Base-by-base conservation (phyloP, 768 basidiomycete genomes). In the Leccinum incarnatum region DNA sequence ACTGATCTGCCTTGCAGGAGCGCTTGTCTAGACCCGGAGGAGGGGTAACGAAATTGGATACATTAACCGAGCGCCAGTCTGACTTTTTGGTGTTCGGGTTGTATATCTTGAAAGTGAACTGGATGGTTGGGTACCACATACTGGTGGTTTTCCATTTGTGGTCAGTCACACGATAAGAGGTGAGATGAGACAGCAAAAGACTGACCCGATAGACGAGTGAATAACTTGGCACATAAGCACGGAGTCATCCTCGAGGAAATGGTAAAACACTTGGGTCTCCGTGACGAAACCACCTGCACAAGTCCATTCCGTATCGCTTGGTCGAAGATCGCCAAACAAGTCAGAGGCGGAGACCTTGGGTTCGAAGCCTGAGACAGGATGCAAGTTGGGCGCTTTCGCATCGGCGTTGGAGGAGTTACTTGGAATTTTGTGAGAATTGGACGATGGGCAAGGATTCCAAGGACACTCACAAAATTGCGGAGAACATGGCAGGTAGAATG, bases 71-170 rank as follows among this genome's bases (percentile, higher is more conserved):
- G 72, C 90, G 91, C 95, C 95, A 99, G 58, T 77, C 78, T 49
- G 75, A 81, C 67, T 89, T 81, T 56, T 85, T 83, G 19, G 87
- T 92, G 61, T 82, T 80, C 5, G 93, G 87, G 68, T 97, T 83
- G 77, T 83, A 88, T 53, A 90, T 75, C 75, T 95, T 96, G 85
- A 87, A 95, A 4, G 87, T 91, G 73, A 98, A 93, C 74, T 99
- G 96, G 67, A 96, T 87, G 30, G 89, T 92, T 4, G 97, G 95
- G 69, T 91, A 95, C 86, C 95, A 95, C 60, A 98, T 72, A 23
- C 95, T 96, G 67, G 4, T 30, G 57, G 60, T 45, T 14, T 52
- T 1, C 51, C 6, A 62, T 2, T 52, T 58, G 54, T 51, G 7
- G 59, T 65, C 53, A 64, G 59, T 55, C 34, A 57, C 21, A 29